Base-by-base conservation (phyloP, 1,284 basidiomycete genomes). In the Tilletiopsis washingtonensis region DNA sequence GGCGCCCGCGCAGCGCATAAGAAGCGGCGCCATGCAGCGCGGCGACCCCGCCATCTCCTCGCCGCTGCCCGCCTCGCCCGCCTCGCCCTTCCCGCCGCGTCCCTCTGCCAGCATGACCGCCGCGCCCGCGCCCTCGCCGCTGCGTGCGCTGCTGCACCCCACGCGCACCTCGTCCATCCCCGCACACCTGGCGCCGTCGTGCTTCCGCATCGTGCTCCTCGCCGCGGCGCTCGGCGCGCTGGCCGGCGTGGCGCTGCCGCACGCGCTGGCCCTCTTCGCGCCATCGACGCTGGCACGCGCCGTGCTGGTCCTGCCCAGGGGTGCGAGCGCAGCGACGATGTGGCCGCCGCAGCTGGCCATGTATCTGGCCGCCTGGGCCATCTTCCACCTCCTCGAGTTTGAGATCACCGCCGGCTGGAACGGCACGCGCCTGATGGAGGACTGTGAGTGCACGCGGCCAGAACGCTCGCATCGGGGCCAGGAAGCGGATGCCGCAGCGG, bases 381-480 rank as follows among this genome's bases (percentile, higher is more conserved):
- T 79, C 29, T 99, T 98, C 71, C 94, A 99, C 69, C 85, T 91
- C 81, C 82, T 82, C 34, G 94, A 99, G 74, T 98, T 93, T 71
- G 84, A 84, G 45, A 89, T 93, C 5, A 97, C 94, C 3, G 91
- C 91, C 1, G 86, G 87, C 17, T 98, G 88, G 86, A 98, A 98
- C 74, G 76, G 85, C 36, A 84, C 86, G 47, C 93, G 91, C 73
- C 86, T 91, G 64, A 89, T 83, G 54, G 82, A 93, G 3, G 89
- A 94, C 71, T 93, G 91, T 94, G 72, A 78, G 59, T 59, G 14
- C 12, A 9, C 14, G 9, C 7, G 21, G 19, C 23, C 15, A 32
- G 20, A 3, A 26, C 37, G 19, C 5, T 17, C 27, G 27, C 7
- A 32, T 7, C 27, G 9, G n/a, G n/a, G n/a, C n/a, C n/a, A n/a